Conservation (phyloP, 306 rosid species). For the Pyrus bretschneideri region DNA sequence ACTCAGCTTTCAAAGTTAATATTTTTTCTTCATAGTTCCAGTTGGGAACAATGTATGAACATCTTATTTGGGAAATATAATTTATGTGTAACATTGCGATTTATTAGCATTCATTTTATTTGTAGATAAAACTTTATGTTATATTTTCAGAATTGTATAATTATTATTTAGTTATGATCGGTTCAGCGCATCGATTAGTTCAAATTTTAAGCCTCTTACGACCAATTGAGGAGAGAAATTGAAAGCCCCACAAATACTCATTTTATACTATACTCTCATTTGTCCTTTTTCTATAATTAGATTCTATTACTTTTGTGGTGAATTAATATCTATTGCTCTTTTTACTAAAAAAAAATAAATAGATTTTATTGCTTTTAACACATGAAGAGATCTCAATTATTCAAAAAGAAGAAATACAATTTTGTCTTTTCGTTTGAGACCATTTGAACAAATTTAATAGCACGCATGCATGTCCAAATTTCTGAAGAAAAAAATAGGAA, state of each 20-base stretch:
- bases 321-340: too few relatives aligned
- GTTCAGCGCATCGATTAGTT: too few relatives aligned
- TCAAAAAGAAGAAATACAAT: not conserved
- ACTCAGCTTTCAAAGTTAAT: constrained; percentile 1
- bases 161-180: too few relatives aligned
- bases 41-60: too few relatives aligned
- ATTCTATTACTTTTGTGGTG: not conserved
- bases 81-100: too few relatives aligned
- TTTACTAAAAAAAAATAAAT: too few relatives aligned
- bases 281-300: not conserved
- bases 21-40: not conserved
- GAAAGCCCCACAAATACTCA: not conserved
- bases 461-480: not conserved
- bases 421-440: not conserved
- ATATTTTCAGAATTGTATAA: too few relatives aligned
- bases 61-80: too few relatives aligned
- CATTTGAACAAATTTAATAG: not conserved
- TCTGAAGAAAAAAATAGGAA: too few relatives aligned
- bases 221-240: not conserved
- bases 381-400: not conserved
- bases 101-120: too few relatives aligned
- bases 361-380: not conserved
- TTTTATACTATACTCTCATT: not conserved
- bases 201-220: too few relatives aligned
- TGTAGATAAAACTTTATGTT: too few relatives aligned